Evolutionary conservation across 2,329 filamentous ascomycete genomes (phyloP).

Genomic region (Bertia moriformis): DNA sequence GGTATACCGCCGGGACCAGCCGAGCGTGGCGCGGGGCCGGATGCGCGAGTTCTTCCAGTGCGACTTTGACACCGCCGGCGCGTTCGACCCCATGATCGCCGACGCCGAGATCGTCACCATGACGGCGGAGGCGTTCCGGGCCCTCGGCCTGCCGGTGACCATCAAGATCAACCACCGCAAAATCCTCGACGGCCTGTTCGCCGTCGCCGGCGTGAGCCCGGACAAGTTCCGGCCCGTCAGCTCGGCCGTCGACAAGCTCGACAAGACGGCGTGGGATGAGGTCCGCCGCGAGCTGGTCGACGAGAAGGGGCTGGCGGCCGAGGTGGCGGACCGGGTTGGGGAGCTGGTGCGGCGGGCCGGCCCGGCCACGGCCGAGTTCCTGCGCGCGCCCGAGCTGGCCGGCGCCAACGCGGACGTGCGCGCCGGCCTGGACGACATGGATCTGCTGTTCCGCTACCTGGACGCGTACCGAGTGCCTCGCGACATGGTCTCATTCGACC

Average conservation of each 20-base stretch:
- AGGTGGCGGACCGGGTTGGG: conserved; percentile 75
- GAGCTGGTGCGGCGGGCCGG: conserved; percentile 71
- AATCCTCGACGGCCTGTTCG: conserved; percentile 82
- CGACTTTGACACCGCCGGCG: conserved; percentile 86
- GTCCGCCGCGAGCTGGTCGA: conserved; percentile 87
- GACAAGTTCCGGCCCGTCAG: conserved; percentile 83
- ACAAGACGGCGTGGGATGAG: conserved; percentile 81
- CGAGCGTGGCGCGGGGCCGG: conserved; percentile 75
- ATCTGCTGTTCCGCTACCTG: conserved; percentile 67
- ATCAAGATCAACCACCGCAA: conserved; percentile 95
- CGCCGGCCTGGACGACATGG: conserved; percentile 68
- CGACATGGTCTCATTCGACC: conserved; percentile 70
- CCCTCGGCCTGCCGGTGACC: conserved; percentile 64
- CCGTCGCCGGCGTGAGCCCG: conserved; percentile 73
- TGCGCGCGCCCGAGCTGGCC: conserved; percentile 54
- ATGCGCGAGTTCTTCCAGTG: conserved; percentile 97
- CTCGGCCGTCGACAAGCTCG: conserved; percentile 87
- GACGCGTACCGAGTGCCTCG: conserved; percentile 62
- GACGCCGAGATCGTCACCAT: conserved; percentile 82
- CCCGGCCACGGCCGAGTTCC: conserved; percentile 55
- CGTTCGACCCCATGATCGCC: conserved; percentile 78
- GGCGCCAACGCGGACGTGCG: conserved; percentile 61
- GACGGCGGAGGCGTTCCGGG: conserved; percentile 71
- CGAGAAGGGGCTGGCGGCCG: conserved; percentile 66
- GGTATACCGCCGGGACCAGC: conserved; percentile 70